Evolutionary conservation across 306 rosid species (phyloP).

Genomic region (Echinosophora koreensis): DNA sequence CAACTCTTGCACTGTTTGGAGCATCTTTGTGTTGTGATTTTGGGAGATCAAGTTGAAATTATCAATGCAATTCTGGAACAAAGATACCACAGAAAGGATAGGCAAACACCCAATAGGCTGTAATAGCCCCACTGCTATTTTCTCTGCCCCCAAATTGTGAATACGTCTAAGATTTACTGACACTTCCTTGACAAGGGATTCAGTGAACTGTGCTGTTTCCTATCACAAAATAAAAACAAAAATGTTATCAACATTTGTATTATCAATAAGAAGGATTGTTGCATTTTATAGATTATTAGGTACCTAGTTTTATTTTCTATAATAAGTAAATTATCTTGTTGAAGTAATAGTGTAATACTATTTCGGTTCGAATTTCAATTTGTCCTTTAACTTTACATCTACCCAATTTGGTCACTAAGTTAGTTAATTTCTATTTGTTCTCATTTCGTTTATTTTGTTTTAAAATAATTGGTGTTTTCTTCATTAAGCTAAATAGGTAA

Average conservation of each 20-base stretch:
- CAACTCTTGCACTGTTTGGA: slow-evolving; percentile 41
- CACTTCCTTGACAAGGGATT: slow-evolving; percentile 52
- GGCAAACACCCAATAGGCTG: slow-evolving; percentile 58
- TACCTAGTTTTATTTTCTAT: neutral
- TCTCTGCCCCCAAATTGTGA: slow-evolving; percentile 47
- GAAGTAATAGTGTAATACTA: neutral
- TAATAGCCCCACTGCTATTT: slow-evolving; percentile 54
- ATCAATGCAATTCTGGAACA: neutral
- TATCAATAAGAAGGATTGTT: no score
- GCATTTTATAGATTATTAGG: no score
- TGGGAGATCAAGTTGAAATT: slow-evolving; percentile 38
- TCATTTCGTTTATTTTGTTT: no score
- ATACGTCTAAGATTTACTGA: slow-evolving; percentile 50
- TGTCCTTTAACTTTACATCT: no score
- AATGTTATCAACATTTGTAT: neutral
- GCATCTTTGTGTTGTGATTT: slow-evolving; percentile 53
- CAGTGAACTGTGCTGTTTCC: slow-evolving; percentile 43
- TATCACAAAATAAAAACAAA: slow-evolving; percentile 1
- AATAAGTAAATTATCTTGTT: no score
- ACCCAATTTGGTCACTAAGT: no score
- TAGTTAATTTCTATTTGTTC: neutral
- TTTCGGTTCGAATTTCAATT: neutral
- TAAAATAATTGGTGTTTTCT: no score
- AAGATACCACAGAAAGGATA: neutral
- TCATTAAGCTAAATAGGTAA: no score